Evolutionary conservation across 257 asterid species (phyloP), one percentile per base, ranked within the genome.

Genomic region (Rauvolfia tetraphylla): DNA sequence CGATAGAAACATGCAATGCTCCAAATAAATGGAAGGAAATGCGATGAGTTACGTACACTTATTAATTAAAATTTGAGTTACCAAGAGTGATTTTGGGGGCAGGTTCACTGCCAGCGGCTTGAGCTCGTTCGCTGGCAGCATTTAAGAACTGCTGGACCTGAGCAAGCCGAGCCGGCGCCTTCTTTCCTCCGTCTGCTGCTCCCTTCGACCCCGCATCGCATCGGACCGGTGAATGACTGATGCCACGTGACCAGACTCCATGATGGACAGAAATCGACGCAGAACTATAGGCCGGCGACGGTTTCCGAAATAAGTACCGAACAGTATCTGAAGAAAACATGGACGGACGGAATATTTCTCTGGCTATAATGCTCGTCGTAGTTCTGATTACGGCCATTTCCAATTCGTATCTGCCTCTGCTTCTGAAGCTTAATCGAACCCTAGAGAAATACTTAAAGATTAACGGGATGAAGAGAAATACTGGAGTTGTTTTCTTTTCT

Each of bases 81-180:
- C 98, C 98, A 14, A 92, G 82, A 31, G 89, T 81, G 79, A 95
- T 85, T 84, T 82, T 90, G 38, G 99, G 98, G 63, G 89, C 85
- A 42, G 94, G 92, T 82, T 89, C 91, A 73, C 81, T 75, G 13
- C 93, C 96, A 1, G 85, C 91, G 31, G 86, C 95, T 82, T 86
- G 85, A 81, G 90, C 89, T 15, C 97, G 93, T 78, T 94, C 97
- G 79, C 84, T 88, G 2, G 98, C 97, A 68, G 92, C 93, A 76
- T 84, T 63, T 51, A 95, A 79, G 67, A 91, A 86, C 79, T 92
- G 87, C 79, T 91, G 93, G 25, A 95, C 96, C 90, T 89, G 96
- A 74, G 79, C 83, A 54, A 90, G 72, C 66, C 97, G 86, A 38
- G 92, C 85, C 72, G 98, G 92, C 5, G 90, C 73, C 85, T 90